Base-by-base conservation (phyloP, 331 rosid species). In the Malus hybrid region DNA sequence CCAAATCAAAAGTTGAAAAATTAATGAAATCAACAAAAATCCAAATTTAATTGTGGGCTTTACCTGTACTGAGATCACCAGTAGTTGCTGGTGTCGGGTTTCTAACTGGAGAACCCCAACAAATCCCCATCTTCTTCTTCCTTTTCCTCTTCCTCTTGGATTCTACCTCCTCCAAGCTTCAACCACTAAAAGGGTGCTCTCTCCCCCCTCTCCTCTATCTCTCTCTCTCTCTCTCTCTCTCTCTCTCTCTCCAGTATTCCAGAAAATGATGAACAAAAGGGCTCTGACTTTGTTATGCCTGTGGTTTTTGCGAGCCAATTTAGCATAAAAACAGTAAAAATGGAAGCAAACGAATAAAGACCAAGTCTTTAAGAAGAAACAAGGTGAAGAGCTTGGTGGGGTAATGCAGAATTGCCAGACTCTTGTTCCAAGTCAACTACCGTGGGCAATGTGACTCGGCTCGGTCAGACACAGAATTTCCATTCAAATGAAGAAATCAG, bases 121-220 rank as follows among this genome's bases (percentile, higher is more conserved):
- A 91, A 83, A 22, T 86, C 48, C 97, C 97, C 97, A 91, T 91
- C 74, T 83, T 10, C 48, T 58, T 75, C 46, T 11, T 76, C 68
- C 55, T 48, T 57, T 44, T 68, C 34, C 7, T 12, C 24, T 53
- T 71, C 39, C 48, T 28, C n/a, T 14, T 30, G 55, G 63, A 36
- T 55, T 48, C 71, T 32, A 50, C 68, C 73, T 64, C 22, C 18
- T 30, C 48, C 18, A n/a, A 53, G 13, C 18, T 22, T 64, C 22
- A 26, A 63, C 73, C 14, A 52, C 19, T 12, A 6, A 28, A 39
- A 39, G 12, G 46, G 1, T 36, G 44, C 46, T 39, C 46, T 9
- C 12, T 39, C 12, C 44, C 12, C 44, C 12, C 44, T 8, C 12
- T 2, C 44, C 44, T 8, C 10, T 34, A 2, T 7, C 42, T 7